Base-by-base conservation (phyloP, 306 rosid species). In the Astragalus glycyphyllos region DNA sequence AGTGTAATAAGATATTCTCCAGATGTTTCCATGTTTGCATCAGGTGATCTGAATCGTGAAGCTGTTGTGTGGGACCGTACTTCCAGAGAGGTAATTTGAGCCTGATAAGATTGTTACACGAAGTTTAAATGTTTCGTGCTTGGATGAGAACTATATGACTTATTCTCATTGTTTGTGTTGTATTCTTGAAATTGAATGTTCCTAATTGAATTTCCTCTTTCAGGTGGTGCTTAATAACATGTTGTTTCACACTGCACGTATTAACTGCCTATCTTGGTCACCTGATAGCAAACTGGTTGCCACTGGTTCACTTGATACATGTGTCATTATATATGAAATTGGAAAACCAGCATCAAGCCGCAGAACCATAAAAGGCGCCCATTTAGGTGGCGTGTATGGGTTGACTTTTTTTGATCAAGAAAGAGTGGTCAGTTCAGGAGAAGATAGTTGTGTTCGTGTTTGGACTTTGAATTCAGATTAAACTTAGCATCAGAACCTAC, bases 21-120 rank as follows among this genome's bases (percentile, higher is more conserved):
- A 8, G 92, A 90, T 55, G 76, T 95, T 77, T 79, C 99, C 57
- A 91, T 89, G 99, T 87, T 95, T 84, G 99, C 96, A 31, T 95
- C 99, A 42, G 99, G 85, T 66, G 99, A 95, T 82, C 57, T 89
- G 79, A 95, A 95, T 85, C 92, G 99, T 46, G 99, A 95, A 87
- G 99, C 97, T 83, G 83, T 87, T 58, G 85, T 95, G 37, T 95
- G 99, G 99, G 96, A 91, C 78, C 69, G 80, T 74, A 83, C 10
- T 49, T 72, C 96, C 51, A 77, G 77, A 71, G 97, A 95, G 96
- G 99, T 91, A 87, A 75, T 58, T 46, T 46, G 45, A 79, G 49
- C 80, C 69, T 35, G 38, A 32, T 34, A 44, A 38, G 38, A 29
- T 31, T 53, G 56, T 59, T 72, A 31, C 75, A 15, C 65, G 38